Evolutionary conservation across 2,329 filamentous ascomycete genomes (phyloP).

Genomic region (Colletotrichum noveboracense): DNA sequence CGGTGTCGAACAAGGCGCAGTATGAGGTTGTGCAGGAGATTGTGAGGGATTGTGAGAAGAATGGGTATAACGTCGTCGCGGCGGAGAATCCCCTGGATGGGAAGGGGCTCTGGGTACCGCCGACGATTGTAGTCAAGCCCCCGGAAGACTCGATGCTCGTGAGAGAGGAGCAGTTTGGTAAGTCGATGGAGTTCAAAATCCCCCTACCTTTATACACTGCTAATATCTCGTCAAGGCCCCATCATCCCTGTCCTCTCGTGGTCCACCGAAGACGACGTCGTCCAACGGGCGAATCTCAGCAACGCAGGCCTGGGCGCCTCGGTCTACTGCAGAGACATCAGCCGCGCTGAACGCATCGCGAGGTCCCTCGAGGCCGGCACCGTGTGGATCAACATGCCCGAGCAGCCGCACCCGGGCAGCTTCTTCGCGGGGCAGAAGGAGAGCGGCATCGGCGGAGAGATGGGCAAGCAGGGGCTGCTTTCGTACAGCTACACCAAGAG

Average conservation of each 20-base stretch:
- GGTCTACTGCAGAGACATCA: constrained; percentile 60
- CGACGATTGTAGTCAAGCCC: constrained; percentile 65
- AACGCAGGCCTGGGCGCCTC: constrained; percentile 61
- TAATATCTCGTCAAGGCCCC: constrained; percentile 44
- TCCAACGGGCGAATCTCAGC: constrained; percentile 58
- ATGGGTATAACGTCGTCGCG: constrained; percentile 40
- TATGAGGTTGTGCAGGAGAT: constrained; percentile 61
- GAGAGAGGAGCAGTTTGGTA: constrained; percentile 52
- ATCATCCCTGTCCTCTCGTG: constrained; percentile 69
- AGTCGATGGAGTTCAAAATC: not conserved
- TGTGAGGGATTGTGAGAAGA: constrained; percentile 32
- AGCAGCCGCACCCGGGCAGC: constrained; percentile 33
- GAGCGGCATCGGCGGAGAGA: constrained; percentile 37
- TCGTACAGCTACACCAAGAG: constrained; percentile 37
- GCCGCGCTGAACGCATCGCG: constrained; percentile 56
- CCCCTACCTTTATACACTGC: too few species aligned
- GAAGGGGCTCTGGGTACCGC: constrained; percentile 60
- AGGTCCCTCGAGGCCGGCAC: constrained; percentile 59
- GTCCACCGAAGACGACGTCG: constrained; percentile 64
- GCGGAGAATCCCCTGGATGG: constrained; percentile 19
- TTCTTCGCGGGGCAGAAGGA: constrained; percentile 37
- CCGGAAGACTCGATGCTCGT: constrained; percentile 62
- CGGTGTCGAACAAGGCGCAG: constrained; percentile 69
- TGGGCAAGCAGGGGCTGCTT: constrained; percentile 35
- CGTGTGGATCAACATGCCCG: constrained; percentile 62